Conservation (phyloP, 1,284 basidiomycete genomes). For the Acaromyces ingoldii region DNA sequence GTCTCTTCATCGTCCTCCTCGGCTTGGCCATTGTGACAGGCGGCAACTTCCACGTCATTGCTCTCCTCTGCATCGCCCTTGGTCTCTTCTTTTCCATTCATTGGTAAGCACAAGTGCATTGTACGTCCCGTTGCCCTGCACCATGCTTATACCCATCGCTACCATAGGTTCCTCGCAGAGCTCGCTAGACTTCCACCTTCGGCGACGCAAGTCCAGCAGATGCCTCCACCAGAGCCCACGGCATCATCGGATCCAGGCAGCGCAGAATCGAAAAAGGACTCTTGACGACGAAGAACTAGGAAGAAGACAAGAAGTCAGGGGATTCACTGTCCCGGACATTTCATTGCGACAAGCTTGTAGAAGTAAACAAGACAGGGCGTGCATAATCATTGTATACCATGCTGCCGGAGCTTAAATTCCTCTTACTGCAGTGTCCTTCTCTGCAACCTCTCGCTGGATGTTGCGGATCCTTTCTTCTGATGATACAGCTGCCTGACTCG, state of each 20-base stretch:
- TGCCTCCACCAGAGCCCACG: slow-evolving; percentile 16
- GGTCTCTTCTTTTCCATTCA: slow-evolving; percentile 50
- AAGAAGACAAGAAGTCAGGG: background rate
- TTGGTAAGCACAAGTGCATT: slow-evolving; percentile 38
- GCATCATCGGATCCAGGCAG: too few species aligned
- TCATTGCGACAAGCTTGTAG: too few species aligned
- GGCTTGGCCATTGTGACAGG: slow-evolving; percentile 44
- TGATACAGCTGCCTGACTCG: too few species aligned
- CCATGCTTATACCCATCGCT: too few species aligned
- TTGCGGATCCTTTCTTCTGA: too few species aligned
- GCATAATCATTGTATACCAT: too few species aligned
- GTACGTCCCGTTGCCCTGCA: background rate
- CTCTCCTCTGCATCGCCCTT: slow-evolving; percentile 42
- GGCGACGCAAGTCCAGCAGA: slow-evolving; percentile 26
- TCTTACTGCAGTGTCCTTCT: too few species aligned
- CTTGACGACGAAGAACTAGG: background rate
- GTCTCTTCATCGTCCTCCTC: slow-evolving; percentile 47
- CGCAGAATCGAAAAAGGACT: too few species aligned
- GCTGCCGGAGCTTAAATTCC: too few species aligned
- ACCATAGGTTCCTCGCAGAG: slow-evolving; percentile 34
- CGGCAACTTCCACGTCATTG: slow-evolving; percentile 51
- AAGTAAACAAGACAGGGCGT: too few species aligned
- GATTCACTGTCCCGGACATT: too few species aligned
- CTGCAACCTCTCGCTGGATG: too few species aligned
- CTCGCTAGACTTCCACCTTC: slow-evolving; percentile 28